Base-by-base conservation (phyloP, 1,284 basidiomycete genomes). In the Boletellus sp. region DNA sequence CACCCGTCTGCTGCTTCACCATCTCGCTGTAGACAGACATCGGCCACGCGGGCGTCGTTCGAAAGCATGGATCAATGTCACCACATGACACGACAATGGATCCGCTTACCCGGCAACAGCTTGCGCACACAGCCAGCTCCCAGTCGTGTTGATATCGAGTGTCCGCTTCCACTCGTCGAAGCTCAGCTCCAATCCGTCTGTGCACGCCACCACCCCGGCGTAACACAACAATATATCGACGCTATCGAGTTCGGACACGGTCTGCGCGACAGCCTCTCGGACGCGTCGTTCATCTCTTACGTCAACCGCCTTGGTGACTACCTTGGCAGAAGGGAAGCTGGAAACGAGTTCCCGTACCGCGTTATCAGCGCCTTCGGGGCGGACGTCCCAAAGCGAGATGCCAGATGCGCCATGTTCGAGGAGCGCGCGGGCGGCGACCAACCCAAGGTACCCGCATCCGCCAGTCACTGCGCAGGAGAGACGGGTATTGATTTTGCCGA, bases 51-150 rank as follows among this genome's bases (percentile, higher is more conserved):
- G 30, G 12, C 13, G 13, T 32, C 12, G 30, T 32, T 32, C 5
- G 30, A 32, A 32, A 24, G 41, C 15, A 33, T 10, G 18, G 42
- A 15, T 41, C 24, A 45, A n/a, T 8, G 11, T 15, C 33, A 47
- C 35, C 21, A n/a, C 26, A 28, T 28, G 26, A 28, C 26, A 4
- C 43, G 10, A 30, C 15, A 13, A 39, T 13, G 15, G 13, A 21
- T 11, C 22, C 12, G 61, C 68, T 48, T 40, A 73, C 75, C 63
- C 72, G 43, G 66, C 71, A 26, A 70, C 73, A 0, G 72, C 64
- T 52, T 74, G 70, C 4, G 74, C 73, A 49, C 72, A 75, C 42
- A 76, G 52, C 70, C 70, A 75, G 46, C 71, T 71, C 15, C 75
- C 76, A 4, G 70, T 78, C 21, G 67, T 66, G 49, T 76, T 77